Evolutionary conservation across 306 rosid genomes (phyloP), one percentile per base, ranked within the genome.

Genomic region (Medicago lupulina): DNA sequence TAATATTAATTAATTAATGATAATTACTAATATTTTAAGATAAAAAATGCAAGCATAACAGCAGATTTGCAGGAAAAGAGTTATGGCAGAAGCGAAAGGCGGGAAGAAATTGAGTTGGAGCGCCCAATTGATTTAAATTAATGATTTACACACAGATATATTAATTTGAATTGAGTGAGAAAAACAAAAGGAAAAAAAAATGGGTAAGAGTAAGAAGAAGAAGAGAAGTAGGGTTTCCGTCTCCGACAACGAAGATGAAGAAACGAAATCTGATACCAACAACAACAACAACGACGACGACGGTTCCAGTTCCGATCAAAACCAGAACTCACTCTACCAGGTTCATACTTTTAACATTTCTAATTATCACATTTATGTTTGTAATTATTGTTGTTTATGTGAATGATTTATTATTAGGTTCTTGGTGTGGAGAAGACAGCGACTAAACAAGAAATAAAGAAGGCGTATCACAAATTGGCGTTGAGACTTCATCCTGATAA

Each of bases 401-500:
- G 10, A 15, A 74, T 49, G 71, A 21, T 21, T 21, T 23, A 23
- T 23, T 1, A 74, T 40, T 79, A 83, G 87, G 84, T 76, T 58
- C 84, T 83, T 58, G 73, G 84, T 28, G 83, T 79, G 80, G 97
- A 95, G 79, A 89, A 85, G 61, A 85, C 92, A 10, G 96, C 97
- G 2, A 71, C 97, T 55, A 97, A 95, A 51, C 96, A 82, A 79
- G 99, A 95, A 80, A 89, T 92, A 47, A 95, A 95, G 92, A 95
- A 90, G 76, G 97, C 97, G 6, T 95, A 95, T 68, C 70, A 90
- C 83, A 89, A 90, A 81, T 88, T 92, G 80, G 99, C 99, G 4
- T 80, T 92, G 86, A 84, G 88, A 46, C 90, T 90, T 16, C 99
- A 95, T 79, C 99, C 99, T 34, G 99, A 95, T 82, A 95, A 95